Percentiles rank a stretch among this genome's conserved stretches.
Conservation (phyloP, 164 flowering plant species). For the Stephania yunnanensis region DNA sequence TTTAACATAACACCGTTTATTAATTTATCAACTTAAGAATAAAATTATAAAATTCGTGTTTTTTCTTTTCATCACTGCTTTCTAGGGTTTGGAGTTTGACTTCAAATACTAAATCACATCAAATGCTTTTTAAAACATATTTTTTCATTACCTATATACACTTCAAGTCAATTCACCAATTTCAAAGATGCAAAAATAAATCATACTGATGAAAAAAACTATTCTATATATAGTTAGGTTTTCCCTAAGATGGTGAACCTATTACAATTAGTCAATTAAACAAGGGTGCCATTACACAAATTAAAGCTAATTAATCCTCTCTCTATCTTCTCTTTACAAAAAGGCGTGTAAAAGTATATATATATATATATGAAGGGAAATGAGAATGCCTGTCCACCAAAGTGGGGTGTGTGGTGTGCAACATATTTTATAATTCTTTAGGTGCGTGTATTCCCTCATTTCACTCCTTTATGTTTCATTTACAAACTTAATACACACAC, state of each 20-base stretch:
- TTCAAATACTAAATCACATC: background rate
- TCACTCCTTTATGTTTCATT: conserved; percentile 15
- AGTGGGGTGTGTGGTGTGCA: conserved; percentile 2
- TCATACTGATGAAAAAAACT: no score
- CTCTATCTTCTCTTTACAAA: background rate
- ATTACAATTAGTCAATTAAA: background rate
- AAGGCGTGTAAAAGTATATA: background rate
- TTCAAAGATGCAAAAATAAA: background rate
- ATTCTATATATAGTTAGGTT: no score
- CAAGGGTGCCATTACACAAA: background rate
- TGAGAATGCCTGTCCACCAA: background rate
- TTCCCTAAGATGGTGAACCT: background rate
- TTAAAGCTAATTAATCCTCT: background rate
- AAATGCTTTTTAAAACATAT: background rate
- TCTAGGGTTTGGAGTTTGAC: background rate
- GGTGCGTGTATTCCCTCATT: conserved; percentile 32
- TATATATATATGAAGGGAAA: background rate
- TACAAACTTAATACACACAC: conserved; percentile 2
- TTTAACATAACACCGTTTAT: no score
- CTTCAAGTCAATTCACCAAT: background rate
- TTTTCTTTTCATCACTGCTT: background rate
- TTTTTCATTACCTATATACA: background rate
- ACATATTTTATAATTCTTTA: background rate
- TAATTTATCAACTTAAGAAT: no score
- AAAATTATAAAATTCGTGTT: background rate